Percentiles rank a stretch among this genome's conserved stretches.
Evolutionary conservation across 768 basidiomycete species (phyloP).

Genomic region (Phlebiopsis gigantea): DNA sequence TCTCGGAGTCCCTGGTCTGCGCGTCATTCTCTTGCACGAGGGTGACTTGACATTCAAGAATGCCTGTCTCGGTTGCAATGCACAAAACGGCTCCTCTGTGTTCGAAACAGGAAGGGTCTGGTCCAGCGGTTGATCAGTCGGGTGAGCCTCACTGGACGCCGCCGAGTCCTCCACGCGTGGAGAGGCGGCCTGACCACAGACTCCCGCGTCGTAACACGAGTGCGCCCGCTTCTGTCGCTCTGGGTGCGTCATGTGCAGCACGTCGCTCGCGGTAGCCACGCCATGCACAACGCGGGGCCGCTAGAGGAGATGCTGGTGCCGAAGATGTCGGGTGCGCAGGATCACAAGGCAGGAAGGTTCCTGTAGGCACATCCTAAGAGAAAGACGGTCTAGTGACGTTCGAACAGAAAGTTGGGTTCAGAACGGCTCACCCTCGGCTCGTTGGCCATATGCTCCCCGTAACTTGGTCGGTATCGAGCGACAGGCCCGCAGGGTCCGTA

Average conservation of each 20-base stretch:
- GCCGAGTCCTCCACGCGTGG: neutral
- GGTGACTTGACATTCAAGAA: neutral
- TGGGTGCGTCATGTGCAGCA: neutral
- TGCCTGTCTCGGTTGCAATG: neutral
- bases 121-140: neutral
- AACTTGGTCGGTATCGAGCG: neutral
- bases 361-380: neutral
- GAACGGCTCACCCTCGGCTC: slow-evolving; percentile 6
- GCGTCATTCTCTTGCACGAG: neutral
- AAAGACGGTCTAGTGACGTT: neutral
- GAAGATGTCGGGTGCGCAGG: neutral
- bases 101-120: neutral
- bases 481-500: neutral
- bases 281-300: neutral
- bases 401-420: neutral
- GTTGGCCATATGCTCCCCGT: neutral
- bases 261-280: neutral
- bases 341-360: neutral
- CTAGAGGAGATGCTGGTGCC: neutral
- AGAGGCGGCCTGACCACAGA: neutral
- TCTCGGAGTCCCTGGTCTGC: neutral
- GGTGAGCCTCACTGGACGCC: neutral
- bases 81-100: neutral
- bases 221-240: neutral
- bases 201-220: neutral